A percentile compares a stretch with the other conserved stretches of the same genome.
phyloP scores from a whole-genome alignment of 495 filamentous ascomycete genomes.

The Penicillium salamii region DNA sequence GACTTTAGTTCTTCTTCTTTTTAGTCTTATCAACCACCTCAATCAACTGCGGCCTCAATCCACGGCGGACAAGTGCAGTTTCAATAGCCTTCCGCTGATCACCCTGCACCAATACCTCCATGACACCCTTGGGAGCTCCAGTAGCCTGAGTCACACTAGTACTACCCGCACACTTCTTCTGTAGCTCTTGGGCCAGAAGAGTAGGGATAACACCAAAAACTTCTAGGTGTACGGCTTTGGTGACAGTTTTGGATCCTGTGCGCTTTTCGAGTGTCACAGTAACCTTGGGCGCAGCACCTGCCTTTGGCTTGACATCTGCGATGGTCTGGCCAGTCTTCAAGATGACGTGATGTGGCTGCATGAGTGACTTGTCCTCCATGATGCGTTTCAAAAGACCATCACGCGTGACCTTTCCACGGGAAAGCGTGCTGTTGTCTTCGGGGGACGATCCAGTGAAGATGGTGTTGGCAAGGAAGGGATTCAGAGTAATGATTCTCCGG shows the following conservation, averaged over 20 bases:
- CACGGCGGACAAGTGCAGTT: conserved; percentile 58
- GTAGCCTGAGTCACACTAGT: conserved; percentile 62
- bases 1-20: conserved; percentile 51
- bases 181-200: conserved; percentile 63
- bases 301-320: conserved; percentile 57
- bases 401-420: conserved; percentile 58
- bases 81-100: conserved; percentile 61
- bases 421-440: conserved; percentile 55
- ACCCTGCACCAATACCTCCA: conserved; percentile 72
- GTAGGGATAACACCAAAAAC: conserved; percentile 60
- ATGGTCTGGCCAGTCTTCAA: conserved; percentile 52
- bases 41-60: conserved; percentile 57
- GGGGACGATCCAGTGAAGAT: conserved; percentile 51
- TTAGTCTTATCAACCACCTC: conserved; percentile 69
- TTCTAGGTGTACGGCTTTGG: conserved; percentile 62
- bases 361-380: conserved; percentile 47
- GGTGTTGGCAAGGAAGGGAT: conserved; percentile 61
- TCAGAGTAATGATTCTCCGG: conserved; percentile 61
- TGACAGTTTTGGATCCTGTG: conserved; percentile 67
- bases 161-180: conserved; percentile 68
- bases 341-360: conserved; percentile 51
- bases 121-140: conserved; percentile 61
- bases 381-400: conserved; percentile 63
- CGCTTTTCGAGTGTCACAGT: conserved; percentile 60
- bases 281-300: conserved; percentile 59